Evolutionary conservation across 352 stramenopile genomes (phyloP), one percentile per base, ranked within the genome.

Genomic region (Phytophthora capsici): DNA sequence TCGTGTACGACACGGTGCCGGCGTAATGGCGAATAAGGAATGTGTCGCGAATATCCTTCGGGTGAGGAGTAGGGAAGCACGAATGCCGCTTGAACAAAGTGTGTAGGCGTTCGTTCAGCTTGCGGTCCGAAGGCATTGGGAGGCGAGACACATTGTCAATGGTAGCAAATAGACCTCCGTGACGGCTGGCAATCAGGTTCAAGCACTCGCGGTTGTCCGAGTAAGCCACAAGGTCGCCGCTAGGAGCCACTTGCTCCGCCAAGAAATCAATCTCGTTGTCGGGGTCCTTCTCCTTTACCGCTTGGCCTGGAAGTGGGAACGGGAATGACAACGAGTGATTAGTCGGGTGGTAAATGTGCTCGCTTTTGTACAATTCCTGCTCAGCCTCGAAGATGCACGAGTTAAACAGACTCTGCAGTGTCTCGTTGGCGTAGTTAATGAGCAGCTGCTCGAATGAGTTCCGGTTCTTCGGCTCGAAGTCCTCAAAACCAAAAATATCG

Each of bases 371-470:
- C 28, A 93, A 70, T 49, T 89, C 84, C 68, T 96, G 86, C 52
- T 96, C 89, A 0, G 88, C 76, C 38, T 93, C 86, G 36, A 96
- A 96, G 41, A 95, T 89, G 56, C 91, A 93, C 7, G 86, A 64
- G 61, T 97, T 98, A 68, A 98, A 98, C 1, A 94, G 75, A 55
- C 82, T 90, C 66, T 97, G 91, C 16, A 98, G 72, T 46, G 87
- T 90, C 56, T 98, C 91, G 66, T 98, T 98, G 25, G 89, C 87
- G 73, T 96, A 98, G 75, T 98, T 98, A 76, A 98, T 98, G 19
- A 94, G 77, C 28, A 98, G 51, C 63, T 98, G 91, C 70, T 98
- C 91, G 48, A 97, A 97, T 43, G 81, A 94, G 73, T 98, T 98
- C 52, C 77, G 83, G 62, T 93, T 93, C 68, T 88, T 98, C 6